Evolutionary conservation across 2,329 filamentous ascomycete species (phyloP), one percentile per base, ranked within the genome.

Genomic region (Dryadomyces quercus-mongolicae): DNA sequence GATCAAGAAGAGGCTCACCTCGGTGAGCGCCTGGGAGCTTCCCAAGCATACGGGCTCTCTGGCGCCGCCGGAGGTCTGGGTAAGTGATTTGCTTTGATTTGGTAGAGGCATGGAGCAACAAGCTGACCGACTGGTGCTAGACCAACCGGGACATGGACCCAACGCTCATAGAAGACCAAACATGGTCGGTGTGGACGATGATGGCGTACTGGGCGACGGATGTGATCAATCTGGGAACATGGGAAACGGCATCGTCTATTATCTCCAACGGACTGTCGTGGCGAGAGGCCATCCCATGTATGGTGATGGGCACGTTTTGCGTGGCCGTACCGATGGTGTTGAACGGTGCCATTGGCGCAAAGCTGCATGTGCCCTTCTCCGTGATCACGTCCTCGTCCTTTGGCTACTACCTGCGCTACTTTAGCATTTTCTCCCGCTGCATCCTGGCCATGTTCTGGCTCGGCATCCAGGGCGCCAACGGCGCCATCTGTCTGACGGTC

Each of bases 291-390:
- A 69, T 79, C 51, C 67, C 68, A 16, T 64, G 65, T 57, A 81
- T 75, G 62, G 60, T 74, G 46, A 78, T 84, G n/a, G 83, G 84
- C 46, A 75, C 77, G 13, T 69, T 76, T 12, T 82, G 80, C 59
- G 79, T 81, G 20, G 77, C 79, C 15, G 73, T 81, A 12, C 68
- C 72, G 12, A 70, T 74, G 63, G 71, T 74, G 10, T 64, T 74
- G n/a, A 74, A 76, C 60, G 72, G 72, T 18, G 71, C 71, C 15
- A 72, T 72, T 54, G 71, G 72, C 18, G 68, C 71, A 12, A 69
- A 69, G 54, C 63, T 75, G n/a, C 73, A 75, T 55, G 66, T 74
- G 15, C 72, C 72, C 10, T 76, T 75, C 60, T 70, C 71, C 5
- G 70, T 76, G 18, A 67, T 72, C 22, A 67, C 69, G 4, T 68